Evolutionary conservation across 805 yeast species (phyloP).

Genomic region (Starmera quercuum): DNA sequence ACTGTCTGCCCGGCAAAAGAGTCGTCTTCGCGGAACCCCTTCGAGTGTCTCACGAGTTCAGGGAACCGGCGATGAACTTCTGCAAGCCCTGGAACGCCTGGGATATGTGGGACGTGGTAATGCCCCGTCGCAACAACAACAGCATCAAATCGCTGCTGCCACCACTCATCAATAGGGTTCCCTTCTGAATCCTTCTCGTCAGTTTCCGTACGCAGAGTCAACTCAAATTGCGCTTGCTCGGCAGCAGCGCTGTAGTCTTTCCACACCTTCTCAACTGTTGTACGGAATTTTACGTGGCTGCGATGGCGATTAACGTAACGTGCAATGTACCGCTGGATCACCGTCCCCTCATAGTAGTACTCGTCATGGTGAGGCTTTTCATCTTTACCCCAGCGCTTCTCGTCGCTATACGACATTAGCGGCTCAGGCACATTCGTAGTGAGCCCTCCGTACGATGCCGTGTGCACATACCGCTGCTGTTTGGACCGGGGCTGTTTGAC

Average conservation of each 20-base stretch:
- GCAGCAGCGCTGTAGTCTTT: conserved; percentile 9
- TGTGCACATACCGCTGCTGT: conserved; percentile 20
- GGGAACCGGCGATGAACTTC: conserved; percentile 15
- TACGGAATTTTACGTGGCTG: conserved; percentile 20
- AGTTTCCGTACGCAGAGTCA: conserved; percentile 23
- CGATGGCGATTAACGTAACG: conserved; percentile 29
- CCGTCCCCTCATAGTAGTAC: conserved; percentile 41
- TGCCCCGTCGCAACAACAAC: conserved; percentile 52
- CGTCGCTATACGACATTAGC: conserved; percentile 38
- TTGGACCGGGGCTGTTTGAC: neutral
- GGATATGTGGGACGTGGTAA: conserved; percentile 46
- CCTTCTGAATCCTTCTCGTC: conserved; percentile 11
- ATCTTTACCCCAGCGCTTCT: conserved; percentile 25
- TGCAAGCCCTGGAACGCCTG: conserved; percentile 39
- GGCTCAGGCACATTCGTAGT: conserved; percentile 36
- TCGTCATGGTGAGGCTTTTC: conserved; percentile 22
- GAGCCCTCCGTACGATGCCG: conserved; percentile 23
- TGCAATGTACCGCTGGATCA: conserved; percentile 48
- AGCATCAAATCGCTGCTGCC: conserved; percentile 26
- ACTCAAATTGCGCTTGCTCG: conserved; percentile 18
- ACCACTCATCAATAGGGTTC: conserved; percentile 28
- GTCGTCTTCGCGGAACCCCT: conserved; percentile 16
- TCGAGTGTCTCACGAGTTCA: conserved; percentile 22
- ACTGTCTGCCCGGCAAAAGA: conserved; percentile 25
- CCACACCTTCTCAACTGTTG: conserved; percentile 33